A percentile compares a stretch with the other conserved stretches of the same genome.
These are phyloP conservation scores for Malassezia brasiliensis DNA, from an alignment of 1,284 basidiomycete species.

Conservation along the genomic window DNA sequence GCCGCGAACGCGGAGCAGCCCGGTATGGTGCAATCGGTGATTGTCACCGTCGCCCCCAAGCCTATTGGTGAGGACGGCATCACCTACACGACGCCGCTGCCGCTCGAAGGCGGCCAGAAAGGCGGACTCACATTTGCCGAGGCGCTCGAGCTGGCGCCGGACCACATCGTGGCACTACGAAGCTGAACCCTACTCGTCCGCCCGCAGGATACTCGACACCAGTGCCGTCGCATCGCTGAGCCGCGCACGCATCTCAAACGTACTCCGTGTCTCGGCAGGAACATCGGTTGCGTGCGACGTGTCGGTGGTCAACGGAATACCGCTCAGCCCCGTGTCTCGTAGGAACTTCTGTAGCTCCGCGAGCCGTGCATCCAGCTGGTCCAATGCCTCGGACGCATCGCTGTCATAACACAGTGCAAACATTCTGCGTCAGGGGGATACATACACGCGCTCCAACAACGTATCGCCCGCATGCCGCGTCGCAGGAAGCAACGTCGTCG, in stretches of 20 bases:
- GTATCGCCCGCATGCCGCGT: conserved; percentile 1
- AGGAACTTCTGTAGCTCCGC: neutral
- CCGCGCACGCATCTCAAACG: conserved; percentile 16
- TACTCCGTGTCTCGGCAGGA: neutral
- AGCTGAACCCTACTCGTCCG: neutral
- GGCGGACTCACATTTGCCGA: neutral
- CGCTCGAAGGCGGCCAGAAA: neutral
- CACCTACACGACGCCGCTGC: conserved; percentile 4
- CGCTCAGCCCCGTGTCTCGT: neutral
- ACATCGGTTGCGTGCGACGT: neutral
- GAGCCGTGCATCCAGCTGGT: neutral
- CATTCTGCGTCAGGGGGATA: neutral
- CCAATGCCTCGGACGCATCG: neutral
- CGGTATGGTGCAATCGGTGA: neutral
- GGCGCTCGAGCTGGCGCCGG: neutral
- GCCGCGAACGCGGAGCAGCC: conserved; percentile 17
- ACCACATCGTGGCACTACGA: conserved; percentile 2
- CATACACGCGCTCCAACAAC: conserved; percentile 9
- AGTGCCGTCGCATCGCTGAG: conserved; percentile 11
- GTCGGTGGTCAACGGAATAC: conserved; percentile 3
- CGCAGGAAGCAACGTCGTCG: neutral
- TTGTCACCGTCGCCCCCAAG: conserved; percentile 9
- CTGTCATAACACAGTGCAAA: neutral
- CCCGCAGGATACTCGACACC: conserved; percentile 7
- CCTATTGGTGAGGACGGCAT: conserved; percentile 4